These are phyloP conservation scores for Pichia deserticola DNA, from an alignment of 805 yeast genomes.

Conservation along the genomic window DNA sequence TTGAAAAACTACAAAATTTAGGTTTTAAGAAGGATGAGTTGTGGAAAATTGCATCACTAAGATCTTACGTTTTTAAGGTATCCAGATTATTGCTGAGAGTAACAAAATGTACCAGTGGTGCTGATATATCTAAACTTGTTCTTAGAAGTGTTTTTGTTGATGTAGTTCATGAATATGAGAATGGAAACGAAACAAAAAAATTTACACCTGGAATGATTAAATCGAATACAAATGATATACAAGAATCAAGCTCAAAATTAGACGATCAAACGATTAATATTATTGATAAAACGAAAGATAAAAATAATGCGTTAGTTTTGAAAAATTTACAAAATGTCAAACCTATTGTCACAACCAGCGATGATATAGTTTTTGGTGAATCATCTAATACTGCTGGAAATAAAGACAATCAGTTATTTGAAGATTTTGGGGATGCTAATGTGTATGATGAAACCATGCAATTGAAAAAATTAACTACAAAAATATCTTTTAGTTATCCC, in stretches of 20 bases:
- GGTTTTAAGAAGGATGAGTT: slow-evolving; percentile 67
- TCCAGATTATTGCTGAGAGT: slow-evolving; percentile 30
- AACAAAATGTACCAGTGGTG: background rate
- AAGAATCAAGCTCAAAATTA: no score
- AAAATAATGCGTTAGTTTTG: background rate
- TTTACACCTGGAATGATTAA: background rate
- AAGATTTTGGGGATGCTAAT: slow-evolving; percentile 17
- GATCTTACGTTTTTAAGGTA: slow-evolving; percentile 59
- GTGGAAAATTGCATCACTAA: slow-evolving; percentile 74
- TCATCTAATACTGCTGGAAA: background rate
- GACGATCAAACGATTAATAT: no score
- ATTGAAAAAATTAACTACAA: slow-evolving; percentile 20
- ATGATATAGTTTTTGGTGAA: slow-evolving; percentile 15
- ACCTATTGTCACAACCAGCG: slow-evolving; percentile 8
- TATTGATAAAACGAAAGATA: background rate
- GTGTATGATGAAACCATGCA: slow-evolving; percentile 22
- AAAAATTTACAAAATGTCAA: slow-evolving; percentile 1
- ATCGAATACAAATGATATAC: no score
- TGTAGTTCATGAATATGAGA: slow-evolving; percentile 23
- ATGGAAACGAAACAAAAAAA: background rate
- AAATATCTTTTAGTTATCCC: slow-evolving; percentile 46
- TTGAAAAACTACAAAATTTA: slow-evolving; percentile 60
- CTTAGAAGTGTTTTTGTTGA: slow-evolving; percentile 51
- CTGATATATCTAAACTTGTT: slow-evolving; percentile 24
- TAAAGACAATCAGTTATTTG: slow-evolving; percentile 8